Evolutionary conservation across 2,329 filamentous ascomycete species (phyloP).

Genomic region (Cordyceps javanica): DNA sequence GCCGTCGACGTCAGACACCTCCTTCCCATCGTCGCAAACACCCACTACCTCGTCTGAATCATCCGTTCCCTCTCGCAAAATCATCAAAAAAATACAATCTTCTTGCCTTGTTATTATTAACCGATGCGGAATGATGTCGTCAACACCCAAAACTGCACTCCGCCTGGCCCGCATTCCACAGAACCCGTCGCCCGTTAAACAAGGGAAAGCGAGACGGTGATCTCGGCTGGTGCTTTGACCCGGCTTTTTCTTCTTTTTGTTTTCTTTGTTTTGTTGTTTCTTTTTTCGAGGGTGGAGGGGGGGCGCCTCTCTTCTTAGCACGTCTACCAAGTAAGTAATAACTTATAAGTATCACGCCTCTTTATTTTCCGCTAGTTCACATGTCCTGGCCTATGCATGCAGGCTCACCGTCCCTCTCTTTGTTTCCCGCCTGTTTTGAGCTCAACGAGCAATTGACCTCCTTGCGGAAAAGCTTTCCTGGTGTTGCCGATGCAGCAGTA

Average conservation of each 20-base stretch:
- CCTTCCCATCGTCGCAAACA: not conserved
- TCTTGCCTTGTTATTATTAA: too few relatives aligned
- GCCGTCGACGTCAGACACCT: not conserved
- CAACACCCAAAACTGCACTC: too few relatives aligned
- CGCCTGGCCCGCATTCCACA: slow-evolving; percentile 5
- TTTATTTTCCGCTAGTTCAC: too few relatives aligned
- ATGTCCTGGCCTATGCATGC: not conserved
- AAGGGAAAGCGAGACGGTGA: not conserved
- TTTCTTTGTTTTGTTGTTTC: not conserved
- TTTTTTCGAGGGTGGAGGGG: too few relatives aligned
- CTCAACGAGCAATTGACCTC: not conserved
- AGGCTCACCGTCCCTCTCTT: not conserved
- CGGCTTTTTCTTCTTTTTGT: not conserved
- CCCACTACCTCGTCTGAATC: not conserved
- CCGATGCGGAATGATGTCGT: too few relatives aligned
- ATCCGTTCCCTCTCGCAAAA: not conserved
- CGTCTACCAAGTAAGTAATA: too few relatives aligned
- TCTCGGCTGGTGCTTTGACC: not conserved
- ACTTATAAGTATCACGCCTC: too few relatives aligned
- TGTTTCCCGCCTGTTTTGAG: not conserved
- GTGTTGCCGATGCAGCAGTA: not conserved
- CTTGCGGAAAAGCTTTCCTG: not conserved
- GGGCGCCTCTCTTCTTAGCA: too few relatives aligned
- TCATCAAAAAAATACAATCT: too few relatives aligned
- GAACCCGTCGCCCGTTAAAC: not conserved